phyloP scores from a whole-genome alignment of 1,139 yeast genomes.

The Kodamaea sp. region DNA sequence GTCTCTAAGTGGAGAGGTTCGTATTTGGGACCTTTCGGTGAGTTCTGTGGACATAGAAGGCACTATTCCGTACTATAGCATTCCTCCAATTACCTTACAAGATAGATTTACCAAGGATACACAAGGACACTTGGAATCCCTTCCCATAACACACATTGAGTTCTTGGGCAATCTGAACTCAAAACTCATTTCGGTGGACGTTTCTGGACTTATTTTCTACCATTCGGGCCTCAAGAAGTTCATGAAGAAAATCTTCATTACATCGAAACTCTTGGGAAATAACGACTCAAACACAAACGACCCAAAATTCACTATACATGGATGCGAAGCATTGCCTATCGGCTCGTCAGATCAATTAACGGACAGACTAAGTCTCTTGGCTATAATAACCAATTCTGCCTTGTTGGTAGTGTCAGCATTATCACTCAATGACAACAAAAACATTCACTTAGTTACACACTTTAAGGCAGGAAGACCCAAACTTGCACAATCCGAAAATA shows the following conservation, averaged over 20 bases:
- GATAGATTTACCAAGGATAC: conserved; percentile 27
- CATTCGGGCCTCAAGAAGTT: conserved; percentile 62
- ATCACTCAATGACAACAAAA: conserved; percentile 43
- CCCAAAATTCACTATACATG: conserved; percentile 21
- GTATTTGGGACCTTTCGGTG: conserved; percentile 31
- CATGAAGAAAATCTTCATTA: conserved; percentile 49
- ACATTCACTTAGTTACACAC: conserved; percentile 47
- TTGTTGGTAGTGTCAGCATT: conserved; percentile 57
- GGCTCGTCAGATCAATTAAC: conserved; percentile 53
- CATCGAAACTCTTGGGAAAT: conserved; percentile 56
- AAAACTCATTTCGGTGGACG: conserved; percentile 60
- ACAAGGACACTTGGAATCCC: conserved; percentile 56
- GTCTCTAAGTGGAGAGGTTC: conserved; percentile 28
- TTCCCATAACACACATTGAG: conserved; percentile 48
- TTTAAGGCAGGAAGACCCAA: conserved; percentile 52
- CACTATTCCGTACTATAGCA: conserved; percentile 16
- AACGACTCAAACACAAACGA: conserved; percentile 30
- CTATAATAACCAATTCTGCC: conserved; percentile 56
- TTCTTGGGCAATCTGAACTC: conserved; percentile 61
- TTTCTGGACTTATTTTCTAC: conserved; percentile 56
- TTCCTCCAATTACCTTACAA: conserved; percentile 30
- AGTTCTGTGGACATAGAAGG: neutral
- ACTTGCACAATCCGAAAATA: conserved; percentile 13
- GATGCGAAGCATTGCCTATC: conserved; percentile 51
- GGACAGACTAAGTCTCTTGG: conserved; percentile 60